Conservation (phyloP, 2,329 filamentous ascomycete species). For the Stemphylium lycopersici region DNA sequence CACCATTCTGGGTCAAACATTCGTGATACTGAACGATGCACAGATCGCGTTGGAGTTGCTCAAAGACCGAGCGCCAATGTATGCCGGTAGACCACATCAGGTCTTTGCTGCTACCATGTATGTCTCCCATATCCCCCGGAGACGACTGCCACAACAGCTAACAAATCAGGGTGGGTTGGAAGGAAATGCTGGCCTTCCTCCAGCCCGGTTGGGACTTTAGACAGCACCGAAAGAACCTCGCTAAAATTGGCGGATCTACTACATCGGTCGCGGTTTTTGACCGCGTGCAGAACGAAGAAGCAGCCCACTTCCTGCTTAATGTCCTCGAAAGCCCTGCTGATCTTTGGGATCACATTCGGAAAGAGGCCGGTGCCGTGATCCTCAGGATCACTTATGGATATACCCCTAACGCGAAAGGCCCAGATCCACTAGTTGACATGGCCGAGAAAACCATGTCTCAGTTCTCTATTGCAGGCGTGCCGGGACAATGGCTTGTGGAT, state of each 20-base stretch:
- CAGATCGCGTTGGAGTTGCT: conserved; percentile 34
- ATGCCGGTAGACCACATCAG: conserved; percentile 31
- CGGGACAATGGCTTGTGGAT: conserved; percentile 57
- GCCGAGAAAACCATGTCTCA: conserved; percentile 50
- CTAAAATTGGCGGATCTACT: conserved; percentile 33
- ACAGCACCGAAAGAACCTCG: conserved; percentile 34
- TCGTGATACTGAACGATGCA: conserved; percentile 40
- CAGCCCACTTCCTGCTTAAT: conserved; percentile 36
- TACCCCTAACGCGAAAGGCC: conserved; percentile 47
- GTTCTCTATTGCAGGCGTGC: conserved; percentile 50
- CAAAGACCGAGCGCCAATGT: conserved; percentile 24
- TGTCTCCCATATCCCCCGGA: neutral
- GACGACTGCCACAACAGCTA: neutral
- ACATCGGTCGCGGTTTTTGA: conserved; percentile 31
- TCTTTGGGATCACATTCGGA: conserved; percentile 37
- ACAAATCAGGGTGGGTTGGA: conserved; percentile 33
- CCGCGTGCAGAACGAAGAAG: conserved; percentile 36
- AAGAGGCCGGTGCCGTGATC: conserved; percentile 37
- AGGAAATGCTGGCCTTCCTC: conserved; percentile 27
- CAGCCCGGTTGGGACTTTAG: conserved; percentile 31
- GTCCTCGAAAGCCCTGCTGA: conserved; percentile 27
- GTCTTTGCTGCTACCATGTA: conserved; percentile 37
- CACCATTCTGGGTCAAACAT: conserved; percentile 36
- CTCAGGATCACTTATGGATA: conserved; percentile 51
- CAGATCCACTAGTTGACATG: conserved; percentile 55